These are phyloP conservation scores for Umbelopsis sp. DNA, from an alignment of 192 early-diverging fungal species.

Conservation along the genomic window DNA sequence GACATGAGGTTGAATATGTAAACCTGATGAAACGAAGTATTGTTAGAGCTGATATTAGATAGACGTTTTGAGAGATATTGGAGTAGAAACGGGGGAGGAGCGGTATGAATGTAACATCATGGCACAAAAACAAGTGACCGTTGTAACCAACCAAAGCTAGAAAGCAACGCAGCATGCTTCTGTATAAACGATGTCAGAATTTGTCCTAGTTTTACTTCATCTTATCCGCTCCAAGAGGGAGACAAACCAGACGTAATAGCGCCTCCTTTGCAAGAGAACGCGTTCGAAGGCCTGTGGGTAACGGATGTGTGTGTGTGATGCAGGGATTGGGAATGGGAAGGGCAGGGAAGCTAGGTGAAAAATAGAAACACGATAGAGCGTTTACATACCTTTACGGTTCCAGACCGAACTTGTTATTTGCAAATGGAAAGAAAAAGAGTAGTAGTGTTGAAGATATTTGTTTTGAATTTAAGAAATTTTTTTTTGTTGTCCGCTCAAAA, in stretches of 20 bases:
- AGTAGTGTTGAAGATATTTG: neutral
- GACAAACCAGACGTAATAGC: constrained; percentile 15
- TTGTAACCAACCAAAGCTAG: neutral
- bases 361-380: neutral
- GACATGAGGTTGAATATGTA: no score
- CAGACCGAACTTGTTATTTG: neutral
- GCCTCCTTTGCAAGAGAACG: constrained; percentile 18
- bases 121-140: constrained; percentile 19
- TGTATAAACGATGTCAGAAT: constrained; percentile 18
- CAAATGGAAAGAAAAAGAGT: neutral
- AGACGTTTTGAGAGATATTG: no score
- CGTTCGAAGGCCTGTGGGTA: constrained; percentile 19
- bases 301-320: constrained; percentile 12
- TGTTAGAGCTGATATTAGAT: no score
- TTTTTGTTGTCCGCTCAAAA: no score
- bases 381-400: neutral
- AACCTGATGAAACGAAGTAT: no score
- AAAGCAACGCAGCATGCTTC: constrained; percentile 9
- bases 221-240: constrained; percentile 18
- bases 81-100: no score
- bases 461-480: neutral
- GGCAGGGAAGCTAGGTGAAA: neutral
- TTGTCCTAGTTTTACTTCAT: constrained; percentile 19
- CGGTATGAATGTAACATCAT: constrained; percentile 9
- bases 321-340: neutral